Conservation (phyloP, 495 filamentous ascomycete species). For the Ascodesmis nigricans region DNA sequence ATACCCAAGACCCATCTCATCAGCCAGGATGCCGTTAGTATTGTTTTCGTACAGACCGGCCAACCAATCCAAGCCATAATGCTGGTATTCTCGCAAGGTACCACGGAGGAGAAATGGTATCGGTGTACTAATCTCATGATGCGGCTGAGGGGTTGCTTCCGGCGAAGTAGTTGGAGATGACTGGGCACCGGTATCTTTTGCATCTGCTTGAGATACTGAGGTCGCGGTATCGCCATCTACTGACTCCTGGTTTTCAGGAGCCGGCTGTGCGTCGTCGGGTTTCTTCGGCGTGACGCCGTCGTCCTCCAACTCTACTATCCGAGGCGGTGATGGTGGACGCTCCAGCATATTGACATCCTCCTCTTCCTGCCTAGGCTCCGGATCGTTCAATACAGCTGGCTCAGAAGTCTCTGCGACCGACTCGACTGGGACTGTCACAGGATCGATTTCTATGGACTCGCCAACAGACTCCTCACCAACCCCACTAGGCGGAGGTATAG, state of each 20-base stretch:
- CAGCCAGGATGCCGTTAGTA: slow-evolving; percentile 94
- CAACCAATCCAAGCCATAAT: slow-evolving; percentile 91
- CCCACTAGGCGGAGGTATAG: too few relatives aligned
- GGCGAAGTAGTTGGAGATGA: slow-evolving; percentile 24
- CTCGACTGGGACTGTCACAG: too few relatives aligned
- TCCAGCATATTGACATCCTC: slow-evolving; percentile 1
- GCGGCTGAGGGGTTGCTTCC: slow-evolving; percentile 21
- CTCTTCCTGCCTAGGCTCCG: slow-evolving; percentile 8
- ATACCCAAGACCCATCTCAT: slow-evolving; percentile 89
- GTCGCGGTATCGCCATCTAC: slow-evolving; percentile 17
- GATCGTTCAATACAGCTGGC: too few relatives aligned
- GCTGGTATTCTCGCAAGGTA: slow-evolving; percentile 87
- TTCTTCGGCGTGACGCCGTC: slow-evolving; percentile 29
- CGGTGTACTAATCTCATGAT: slow-evolving; percentile 37
- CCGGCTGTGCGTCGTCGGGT: slow-evolving; percentile 9
- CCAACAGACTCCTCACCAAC: too few relatives aligned
- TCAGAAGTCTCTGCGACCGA: too few relatives aligned
- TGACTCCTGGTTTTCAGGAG: slow-evolving; percentile 11
- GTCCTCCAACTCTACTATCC: slow-evolving; percentile 26
- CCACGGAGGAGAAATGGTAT: slow-evolving; percentile 79
- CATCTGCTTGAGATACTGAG: slow-evolving; percentile 14
- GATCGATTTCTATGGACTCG: slow-evolving; percentile 5
- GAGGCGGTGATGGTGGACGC: too few relatives aligned
- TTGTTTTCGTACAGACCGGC: slow-evolving; percentile 74
- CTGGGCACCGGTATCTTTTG: slow-evolving; percentile 15